Conservation (phyloP, 305 asterid genomes). For the Caryopteris hybrid region DNA sequence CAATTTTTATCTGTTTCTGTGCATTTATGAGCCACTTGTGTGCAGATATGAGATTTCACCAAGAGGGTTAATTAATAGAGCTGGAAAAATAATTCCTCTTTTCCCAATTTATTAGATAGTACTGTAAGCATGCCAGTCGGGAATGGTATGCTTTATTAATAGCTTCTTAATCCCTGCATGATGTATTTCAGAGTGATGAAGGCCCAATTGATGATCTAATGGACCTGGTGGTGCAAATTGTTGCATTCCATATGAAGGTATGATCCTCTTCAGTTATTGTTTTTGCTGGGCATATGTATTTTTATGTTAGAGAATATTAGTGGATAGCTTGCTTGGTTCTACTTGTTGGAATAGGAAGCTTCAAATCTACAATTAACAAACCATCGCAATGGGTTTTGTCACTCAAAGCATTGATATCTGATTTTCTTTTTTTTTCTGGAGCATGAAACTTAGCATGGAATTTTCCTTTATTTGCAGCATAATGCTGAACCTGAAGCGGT, state of each 20-base stretch:
- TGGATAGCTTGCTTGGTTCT: background rate
- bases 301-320: too few species aligned
- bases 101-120: background rate
- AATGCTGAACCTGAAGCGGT: constrained; percentile 99
- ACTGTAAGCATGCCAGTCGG: background rate
- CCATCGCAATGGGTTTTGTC: background rate
- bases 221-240: constrained; percentile 94
- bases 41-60: background rate
- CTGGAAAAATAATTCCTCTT: background rate
- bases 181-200: constrained; percentile 59
- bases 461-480: constrained; percentile 59
- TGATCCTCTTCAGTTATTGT: background rate
- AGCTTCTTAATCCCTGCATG: constrained; percentile 13
- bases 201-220: constrained; percentile 69
- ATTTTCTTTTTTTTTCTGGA: constrained; percentile 4
- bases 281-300: background rate
- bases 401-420: background rate
- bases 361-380: background rate
- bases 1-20: background rate
- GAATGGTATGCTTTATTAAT: background rate
- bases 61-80: background rate
- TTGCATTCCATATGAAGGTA: constrained; percentile 97
- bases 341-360: background rate
- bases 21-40: background rate
- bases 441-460: constrained; percentile 3